phyloP scores from a whole-genome alignment of 139 green algal genomes.

The Diplosphaera chodatii region DNA sequence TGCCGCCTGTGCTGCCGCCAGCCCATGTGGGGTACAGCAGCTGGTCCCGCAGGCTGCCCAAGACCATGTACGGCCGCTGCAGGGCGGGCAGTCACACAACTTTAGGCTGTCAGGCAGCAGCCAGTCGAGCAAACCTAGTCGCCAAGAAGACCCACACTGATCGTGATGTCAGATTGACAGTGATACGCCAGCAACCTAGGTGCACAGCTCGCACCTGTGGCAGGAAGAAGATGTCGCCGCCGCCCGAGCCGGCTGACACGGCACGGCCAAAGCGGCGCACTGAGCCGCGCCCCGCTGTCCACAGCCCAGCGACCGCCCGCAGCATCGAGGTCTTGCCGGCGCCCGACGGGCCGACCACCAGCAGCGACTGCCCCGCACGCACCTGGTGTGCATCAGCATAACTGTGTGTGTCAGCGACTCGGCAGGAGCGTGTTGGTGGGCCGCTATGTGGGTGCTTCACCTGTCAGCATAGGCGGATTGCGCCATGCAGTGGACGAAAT shows the following conservation, averaged over 20 bases:
- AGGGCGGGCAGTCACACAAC: too few species aligned
- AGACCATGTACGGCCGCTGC: slow-evolving; percentile 94
- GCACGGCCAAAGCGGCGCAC: slow-evolving; percentile 34
- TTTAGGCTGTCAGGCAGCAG: too few species aligned
- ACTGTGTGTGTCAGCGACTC: too few species aligned
- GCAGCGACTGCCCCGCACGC: slow-evolving; percentile 42
- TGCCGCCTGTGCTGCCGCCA: not conserved
- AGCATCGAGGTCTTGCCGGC: slow-evolving; percentile 90
- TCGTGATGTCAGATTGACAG: too few species aligned
- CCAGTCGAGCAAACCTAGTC: too few species aligned
- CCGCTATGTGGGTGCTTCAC: too few species aligned
- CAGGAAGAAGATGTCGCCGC: slow-evolving; percentile 68
- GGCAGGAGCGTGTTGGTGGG: too few species aligned
- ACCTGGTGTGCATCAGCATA: slow-evolving; percentile 34
- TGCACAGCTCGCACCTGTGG: slow-evolving; percentile 30
- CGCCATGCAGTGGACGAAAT: too few species aligned
- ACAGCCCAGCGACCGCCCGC: slow-evolving; percentile 87
- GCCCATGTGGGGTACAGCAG: slow-evolving; percentile 80
- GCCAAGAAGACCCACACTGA: too few species aligned
- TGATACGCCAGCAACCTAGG: too few species aligned
- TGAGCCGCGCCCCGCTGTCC: slow-evolving; percentile 57
- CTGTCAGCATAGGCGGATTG: too few species aligned
- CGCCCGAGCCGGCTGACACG: slow-evolving; percentile 7
- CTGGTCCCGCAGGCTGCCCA: slow-evolving; percentile 85
- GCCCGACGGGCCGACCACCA: slow-evolving; percentile 87